Evolutionary conservation across 73 alveolate species (phyloP).

Genomic region (Paramecium sexaurelia): DNA sequence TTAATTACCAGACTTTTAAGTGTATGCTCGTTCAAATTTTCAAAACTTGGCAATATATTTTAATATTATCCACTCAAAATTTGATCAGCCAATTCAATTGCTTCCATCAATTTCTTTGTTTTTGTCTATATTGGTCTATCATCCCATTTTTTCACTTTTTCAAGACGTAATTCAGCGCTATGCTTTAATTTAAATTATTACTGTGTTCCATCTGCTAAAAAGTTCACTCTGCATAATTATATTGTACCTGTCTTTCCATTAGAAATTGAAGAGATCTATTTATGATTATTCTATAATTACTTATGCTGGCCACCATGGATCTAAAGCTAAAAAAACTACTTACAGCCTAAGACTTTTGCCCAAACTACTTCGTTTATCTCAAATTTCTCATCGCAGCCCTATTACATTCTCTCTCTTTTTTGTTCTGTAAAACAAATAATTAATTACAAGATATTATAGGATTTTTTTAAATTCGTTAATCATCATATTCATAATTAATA

Average conservation of each 20-base stretch:
- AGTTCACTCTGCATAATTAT: not conserved
- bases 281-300: constrained; percentile 50
- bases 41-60: not conserved
- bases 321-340: constrained; percentile 44
- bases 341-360: constrained; percentile 61
- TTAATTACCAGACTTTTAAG: not conserved
- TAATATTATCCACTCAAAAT: not conserved
- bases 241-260: not conserved
- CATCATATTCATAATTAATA: not conserved
- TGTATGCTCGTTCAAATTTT: not conserved
- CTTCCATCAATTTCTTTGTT: constrained; percentile 47
- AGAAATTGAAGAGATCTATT: not conserved
- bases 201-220: constrained; percentile 36
- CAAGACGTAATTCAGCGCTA: constrained; percentile 31
- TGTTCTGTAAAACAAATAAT: not conserved
- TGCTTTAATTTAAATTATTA: not conserved
- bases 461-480: constrained; percentile 16
- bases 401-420: not conserved
- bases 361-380: constrained; percentile 50
- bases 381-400: not conserved
- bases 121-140: not conserved
- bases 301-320: constrained; percentile 66
- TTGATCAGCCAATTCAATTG: constrained; percentile 5
- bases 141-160: constrained; percentile 37
- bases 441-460: constrained; percentile 34